Evolutionary conservation across 192 early-diverging fungal genomes (phyloP), one percentile per base, ranked within the genome.

Genomic region (Funneliformis geosporum): DNA sequence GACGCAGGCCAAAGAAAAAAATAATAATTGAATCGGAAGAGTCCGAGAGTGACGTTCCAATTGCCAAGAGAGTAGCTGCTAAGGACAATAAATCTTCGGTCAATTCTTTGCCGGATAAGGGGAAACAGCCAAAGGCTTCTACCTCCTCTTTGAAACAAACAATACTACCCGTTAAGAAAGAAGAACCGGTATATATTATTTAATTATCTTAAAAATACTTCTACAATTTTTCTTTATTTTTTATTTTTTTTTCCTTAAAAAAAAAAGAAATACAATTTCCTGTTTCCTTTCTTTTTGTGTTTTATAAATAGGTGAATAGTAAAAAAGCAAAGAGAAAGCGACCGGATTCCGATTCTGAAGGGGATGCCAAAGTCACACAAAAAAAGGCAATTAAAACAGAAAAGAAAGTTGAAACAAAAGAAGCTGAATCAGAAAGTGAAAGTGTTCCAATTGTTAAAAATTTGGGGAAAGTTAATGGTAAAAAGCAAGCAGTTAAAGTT

Each of bases 351-450:
- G 68, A 70, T 11, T 42, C 68, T 70, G 68, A 70, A 43, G 42
- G 14, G 21, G 38, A 43, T 42, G 39, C 0, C 2, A 43, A 39
- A 42, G 21, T 14, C 9, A 39, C 18, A 23, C 71, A 73, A 73
- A 73, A n/a, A 59, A 73, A 73, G 21, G 16, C n/a, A 39, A 73
- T 50, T 46, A 73, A 50, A 18, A 44, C 18, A 44, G 44, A n/a
- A 11, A 70, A 18, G 11, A 9, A 73, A 4, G 25, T 46, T 25
- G 43, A 73, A 73, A 44, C 14, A 23, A 73, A 28, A 46, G 23
- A 44, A 14, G 21, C 40, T 42, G 21, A 42, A 70, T 42, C 18
- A 66, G 10, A 66, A 28, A 66, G 23, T 28, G 64, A 25, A 66
- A 66, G 5, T 66, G 33, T 33, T 33, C 33, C 33, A 33, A 33